These are phyloP conservation scores for Coniferiporia sulphurascens DNA, from an alignment of 1,284 basidiomycete species.

Conservation along the genomic window DNA sequence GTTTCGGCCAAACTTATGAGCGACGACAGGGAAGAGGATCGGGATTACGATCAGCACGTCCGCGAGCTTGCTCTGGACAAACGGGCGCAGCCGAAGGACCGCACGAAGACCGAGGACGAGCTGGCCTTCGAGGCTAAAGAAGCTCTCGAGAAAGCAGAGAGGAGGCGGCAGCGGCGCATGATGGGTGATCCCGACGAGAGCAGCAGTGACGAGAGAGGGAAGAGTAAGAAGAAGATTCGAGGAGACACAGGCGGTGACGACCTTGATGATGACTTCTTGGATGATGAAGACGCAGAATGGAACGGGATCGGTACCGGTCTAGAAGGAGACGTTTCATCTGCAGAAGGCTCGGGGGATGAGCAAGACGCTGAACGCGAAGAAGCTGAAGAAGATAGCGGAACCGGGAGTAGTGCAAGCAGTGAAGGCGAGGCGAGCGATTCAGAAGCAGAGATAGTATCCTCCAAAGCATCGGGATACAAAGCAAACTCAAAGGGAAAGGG, in stretches of 20 bases:
- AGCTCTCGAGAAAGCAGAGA: slow-evolving; percentile 82
- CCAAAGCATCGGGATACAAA: slow-evolving; percentile 17
- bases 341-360: slow-evolving; percentile 24
- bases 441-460: slow-evolving; percentile 27
- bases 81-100: slow-evolving; percentile 90
- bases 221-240: slow-evolving; percentile 34
- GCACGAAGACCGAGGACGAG: slow-evolving; percentile 97
- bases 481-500: slow-evolving; percentile 18
- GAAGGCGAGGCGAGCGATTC: slow-evolving; percentile 28
- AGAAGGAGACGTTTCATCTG: slow-evolving; percentile 28
- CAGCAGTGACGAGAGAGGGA: slow-evolving; percentile 48
- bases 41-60: slow-evolving; percentile 85
- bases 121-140: slow-evolving; percentile 87
- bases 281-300: slow-evolving; percentile 42
- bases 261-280: slow-evolving; percentile 85
- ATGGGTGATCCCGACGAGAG: slow-evolving; percentile 69
- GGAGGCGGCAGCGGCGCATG: slow-evolving; percentile 80
- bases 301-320: slow-evolving; percentile 49
- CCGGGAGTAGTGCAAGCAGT: slow-evolving; percentile 19
- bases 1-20: slow-evolving; percentile 22
- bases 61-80: slow-evolving; percentile 91
- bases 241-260: slow-evolving; percentile 73
- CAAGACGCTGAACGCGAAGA: slow-evolving; percentile 30
- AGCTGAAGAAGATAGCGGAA: slow-evolving; percentile 29
- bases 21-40: slow-evolving; percentile 42